Evolutionary conservation across 805 yeast species (phyloP), one percentile per base, ranked within the genome.

Genomic region (Starmerella apis): DNA sequence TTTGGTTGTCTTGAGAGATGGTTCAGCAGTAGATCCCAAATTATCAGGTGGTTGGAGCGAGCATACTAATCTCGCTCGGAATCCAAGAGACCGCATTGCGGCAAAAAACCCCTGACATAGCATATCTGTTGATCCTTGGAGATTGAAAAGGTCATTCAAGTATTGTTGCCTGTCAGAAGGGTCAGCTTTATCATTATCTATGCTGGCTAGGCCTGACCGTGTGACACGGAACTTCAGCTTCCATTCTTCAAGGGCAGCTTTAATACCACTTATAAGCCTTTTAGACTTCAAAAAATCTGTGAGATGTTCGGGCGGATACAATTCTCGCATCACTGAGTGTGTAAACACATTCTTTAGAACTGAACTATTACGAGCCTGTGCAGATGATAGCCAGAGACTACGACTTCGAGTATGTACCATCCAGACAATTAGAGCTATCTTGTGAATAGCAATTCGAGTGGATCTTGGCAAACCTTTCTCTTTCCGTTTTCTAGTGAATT

Each of bases 11-110:
- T 33, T 18, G 4, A 19, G 35, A 1, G 39, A 2, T 3, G 25
- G 49, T 13, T 43, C 8, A 46, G 57, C 54, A 9, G 25, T 44
- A n/a, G 43, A 30, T 5, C 28, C 39, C 3, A 55, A 46, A 20
- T 55, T 84, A 62, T 92, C 96, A 0, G 96, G 88, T 0, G 96
- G 92, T 62, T 92, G 98, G 28, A 88, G 61, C 0, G 96, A 88
- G 58, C 81, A 80, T 0, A 87, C 79, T 24, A 92, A 66, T 41
- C 98, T 70, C 0, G 90, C 80, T 37, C 79, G 74, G 11, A 92
- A 68, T 0, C 82, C 83, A 11, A 83, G 65, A 1, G 92, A 72
- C 55, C 97, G 67, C 39, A 86, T 63, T 1, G 90, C 59, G 0
- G 84, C 78, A 14, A 86, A 86, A 67, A 86, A 88, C 0, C 95